Conservation (phyloP, 2,329 filamentous ascomycete genomes). For the Pseudogymnoascus sp. region DNA sequence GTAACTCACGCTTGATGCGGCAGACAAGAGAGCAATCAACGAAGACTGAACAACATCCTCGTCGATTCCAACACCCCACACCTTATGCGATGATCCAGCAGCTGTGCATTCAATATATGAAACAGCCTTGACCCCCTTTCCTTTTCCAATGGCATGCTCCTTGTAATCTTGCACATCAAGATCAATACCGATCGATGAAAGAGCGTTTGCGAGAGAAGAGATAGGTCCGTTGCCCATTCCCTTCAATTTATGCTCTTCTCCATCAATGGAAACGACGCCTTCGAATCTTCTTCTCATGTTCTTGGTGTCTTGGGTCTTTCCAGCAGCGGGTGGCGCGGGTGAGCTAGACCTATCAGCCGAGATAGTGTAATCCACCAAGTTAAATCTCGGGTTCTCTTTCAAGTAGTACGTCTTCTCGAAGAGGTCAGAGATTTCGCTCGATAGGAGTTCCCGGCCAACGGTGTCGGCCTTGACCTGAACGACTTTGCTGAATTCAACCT, state of each 20-base stretch:
- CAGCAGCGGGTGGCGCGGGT: constrained; percentile 57
- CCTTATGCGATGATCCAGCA: constrained; percentile 56
- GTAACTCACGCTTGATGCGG: constrained; percentile 70
- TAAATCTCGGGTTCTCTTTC: constrained; percentile 74
- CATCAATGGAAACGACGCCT: constrained; percentile 76
- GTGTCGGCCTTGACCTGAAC: constrained; percentile 76
- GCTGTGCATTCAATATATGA: constrained; percentile 87
- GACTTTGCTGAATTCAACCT: constrained; percentile 81
- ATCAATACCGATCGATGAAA: constrained; percentile 70
- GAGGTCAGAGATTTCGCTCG: constrained; percentile 75
- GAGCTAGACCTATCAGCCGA: constrained; percentile 71
- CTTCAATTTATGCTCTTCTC: constrained; percentile 65
- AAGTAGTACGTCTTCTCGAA: constrained; percentile 87
- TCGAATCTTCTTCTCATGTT: constrained; percentile 76
- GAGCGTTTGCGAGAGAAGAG: constrained; percentile 75
- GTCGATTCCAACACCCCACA: constrained; percentile 89
- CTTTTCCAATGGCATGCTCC: constrained; percentile 82
- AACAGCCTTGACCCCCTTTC: constrained; percentile 80
- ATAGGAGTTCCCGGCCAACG: constrained; percentile 74
- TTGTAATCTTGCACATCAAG: constrained; percentile 92
- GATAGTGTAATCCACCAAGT: constrained; percentile 86
- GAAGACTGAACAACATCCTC: constrained; percentile 87
- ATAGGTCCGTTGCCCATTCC: constrained; percentile 87
- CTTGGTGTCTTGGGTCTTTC: constrained; percentile 67
- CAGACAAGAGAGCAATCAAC: constrained; percentile 75